Evolutionary conservation across 768 basidiomycete genomes (phyloP).

Genomic region (Tulasnella sp.): DNA sequence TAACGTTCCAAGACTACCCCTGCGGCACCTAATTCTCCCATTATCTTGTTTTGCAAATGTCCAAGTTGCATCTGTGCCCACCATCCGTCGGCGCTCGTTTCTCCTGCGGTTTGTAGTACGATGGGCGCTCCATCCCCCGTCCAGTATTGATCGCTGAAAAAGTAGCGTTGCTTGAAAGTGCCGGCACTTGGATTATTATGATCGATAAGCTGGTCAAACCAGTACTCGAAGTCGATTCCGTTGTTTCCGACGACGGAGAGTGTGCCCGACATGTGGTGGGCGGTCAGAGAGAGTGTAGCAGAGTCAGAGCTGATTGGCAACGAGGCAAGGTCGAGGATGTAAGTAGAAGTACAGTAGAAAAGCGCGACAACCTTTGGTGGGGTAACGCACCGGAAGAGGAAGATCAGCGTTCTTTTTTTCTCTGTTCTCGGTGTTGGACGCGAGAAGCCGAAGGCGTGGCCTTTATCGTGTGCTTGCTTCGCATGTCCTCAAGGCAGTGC

Average conservation of each 20-base stretch:
- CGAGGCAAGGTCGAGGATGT: not conserved
- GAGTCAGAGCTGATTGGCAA: not conserved
- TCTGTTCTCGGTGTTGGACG: not conserved
- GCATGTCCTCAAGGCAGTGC: not conserved
- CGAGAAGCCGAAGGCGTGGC: not conserved
- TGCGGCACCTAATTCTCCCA: slow-evolving; percentile 7
- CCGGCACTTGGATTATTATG: slow-evolving; percentile 15
- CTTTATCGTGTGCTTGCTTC: not conserved
- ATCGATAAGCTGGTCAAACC: slow-evolving; percentile 20
- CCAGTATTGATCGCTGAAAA: slow-evolving; percentile 12
- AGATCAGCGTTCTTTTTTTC: not conserved
- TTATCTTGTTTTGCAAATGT: not conserved
- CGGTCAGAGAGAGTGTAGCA: not conserved
- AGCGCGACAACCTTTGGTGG: not conserved
- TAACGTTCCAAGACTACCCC: slow-evolving; percentile 15
- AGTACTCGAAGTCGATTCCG: slow-evolving; percentile 11
- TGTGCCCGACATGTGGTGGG: not conserved
- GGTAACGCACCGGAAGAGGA: not conserved
- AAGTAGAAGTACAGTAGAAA: not conserved
- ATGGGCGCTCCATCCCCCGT: not conserved
- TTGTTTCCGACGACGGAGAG: not conserved
- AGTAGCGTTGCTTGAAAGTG: slow-evolving; percentile 21
- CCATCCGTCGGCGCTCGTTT: not conserved
- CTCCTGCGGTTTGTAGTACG: slow-evolving; percentile 14
- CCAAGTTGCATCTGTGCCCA: not conserved